A percentile compares a stretch with the other conserved stretches of the same genome.
Evolutionary conservation across 2,329 filamentous ascomycete species (phyloP).

Genomic region (Geosmithia morbida): DNA sequence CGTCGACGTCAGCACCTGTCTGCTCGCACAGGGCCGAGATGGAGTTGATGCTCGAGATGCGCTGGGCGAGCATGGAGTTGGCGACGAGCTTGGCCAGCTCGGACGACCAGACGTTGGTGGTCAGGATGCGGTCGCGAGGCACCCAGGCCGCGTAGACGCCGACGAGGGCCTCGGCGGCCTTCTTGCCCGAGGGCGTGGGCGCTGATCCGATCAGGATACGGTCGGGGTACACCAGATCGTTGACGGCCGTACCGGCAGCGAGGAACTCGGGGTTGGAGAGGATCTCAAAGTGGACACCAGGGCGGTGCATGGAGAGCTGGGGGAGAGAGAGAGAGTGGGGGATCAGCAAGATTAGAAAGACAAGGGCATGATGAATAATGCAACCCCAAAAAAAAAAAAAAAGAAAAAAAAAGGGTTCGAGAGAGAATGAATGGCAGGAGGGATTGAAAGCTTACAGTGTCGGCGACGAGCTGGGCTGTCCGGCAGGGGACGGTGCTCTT

Average conservation of each 20-base stretch:
- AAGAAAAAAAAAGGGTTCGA: too few species aligned
- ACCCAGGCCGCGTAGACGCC: slow-evolving; percentile 61
- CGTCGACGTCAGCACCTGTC: slow-evolving; percentile 61
- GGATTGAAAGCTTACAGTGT: slow-evolving; percentile 38
- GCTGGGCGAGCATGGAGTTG: slow-evolving; percentile 68
- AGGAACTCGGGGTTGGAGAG: slow-evolving; percentile 74
- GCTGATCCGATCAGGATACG: slow-evolving; percentile 62
- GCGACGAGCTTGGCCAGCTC: slow-evolving; percentile 68
- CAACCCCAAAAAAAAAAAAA: too few species aligned
- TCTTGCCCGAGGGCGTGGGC: slow-evolving; percentile 41
- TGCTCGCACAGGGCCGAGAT: slow-evolving; percentile 69
- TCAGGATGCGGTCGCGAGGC: slow-evolving; percentile 49
- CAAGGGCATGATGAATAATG: too few species aligned
- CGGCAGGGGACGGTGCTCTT: slow-evolving; percentile 70
- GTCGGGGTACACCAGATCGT: slow-evolving; percentile 56
- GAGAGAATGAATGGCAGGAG: too few species aligned
- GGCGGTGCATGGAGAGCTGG: slow-evolving; percentile 42
- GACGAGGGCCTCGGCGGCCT: slow-evolving; percentile 48
- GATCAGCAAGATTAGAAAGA: neutral
- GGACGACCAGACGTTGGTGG: slow-evolving; percentile 62
- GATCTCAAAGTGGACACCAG: slow-evolving; percentile 55
- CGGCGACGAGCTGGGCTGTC: slow-evolving; percentile 54
- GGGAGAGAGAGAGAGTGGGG: neutral
- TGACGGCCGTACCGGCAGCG: slow-evolving; percentile 61
- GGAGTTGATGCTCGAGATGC: slow-evolving; percentile 69